phyloP scores from a whole-genome alignment of 2,329 filamentous ascomycete species.

The Fusarium caatingaense region DNA sequence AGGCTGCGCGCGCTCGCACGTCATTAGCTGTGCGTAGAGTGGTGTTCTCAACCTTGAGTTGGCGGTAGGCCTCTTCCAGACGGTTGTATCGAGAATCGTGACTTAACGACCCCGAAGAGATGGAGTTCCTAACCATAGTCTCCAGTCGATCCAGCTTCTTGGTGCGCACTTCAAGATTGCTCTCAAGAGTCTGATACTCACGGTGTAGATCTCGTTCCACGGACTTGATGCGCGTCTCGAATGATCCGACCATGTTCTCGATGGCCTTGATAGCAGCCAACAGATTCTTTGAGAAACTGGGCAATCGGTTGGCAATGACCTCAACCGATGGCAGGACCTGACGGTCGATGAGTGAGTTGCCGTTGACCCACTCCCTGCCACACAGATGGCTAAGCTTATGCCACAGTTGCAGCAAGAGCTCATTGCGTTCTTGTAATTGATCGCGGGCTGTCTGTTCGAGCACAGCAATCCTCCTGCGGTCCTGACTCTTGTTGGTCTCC shows the following conservation, averaged over 20 bases:
- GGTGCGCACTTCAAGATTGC: conserved; percentile 79
- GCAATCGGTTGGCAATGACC: conserved; percentile 84
- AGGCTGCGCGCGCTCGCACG: conserved; percentile 63
- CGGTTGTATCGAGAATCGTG: conserved; percentile 60
- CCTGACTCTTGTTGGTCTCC: conserved; percentile 80
- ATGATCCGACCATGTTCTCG: conserved; percentile 80
- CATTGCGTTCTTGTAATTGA: conserved; percentile 89
- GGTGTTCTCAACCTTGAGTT: conserved; percentile 73
- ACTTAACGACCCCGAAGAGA: conserved; percentile 62
- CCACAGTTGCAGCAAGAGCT: conserved; percentile 89
- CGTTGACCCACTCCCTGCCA: conserved; percentile 90
- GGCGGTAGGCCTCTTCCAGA: conserved; percentile 70
- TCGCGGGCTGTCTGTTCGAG: conserved; percentile 87
- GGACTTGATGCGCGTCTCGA: conserved; percentile 81
- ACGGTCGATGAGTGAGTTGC: conserved; percentile 88
- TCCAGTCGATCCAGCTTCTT: conserved; percentile 92
- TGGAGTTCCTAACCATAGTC: conserved; percentile 75
- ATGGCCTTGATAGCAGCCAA: conserved; percentile 87
- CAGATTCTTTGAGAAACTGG: conserved; percentile 90
- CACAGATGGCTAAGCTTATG: conserved; percentile 87
- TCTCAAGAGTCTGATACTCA: conserved; percentile 89
- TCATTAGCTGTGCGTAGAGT: conserved; percentile 75
- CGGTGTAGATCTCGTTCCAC: conserved; percentile 93
- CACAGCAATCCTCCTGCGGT: conserved; percentile 79
- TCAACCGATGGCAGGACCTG: conserved; percentile 85